Conservation (phyloP, 768 basidiomycete species). For the Pleurotus tuber-regium region DNA sequence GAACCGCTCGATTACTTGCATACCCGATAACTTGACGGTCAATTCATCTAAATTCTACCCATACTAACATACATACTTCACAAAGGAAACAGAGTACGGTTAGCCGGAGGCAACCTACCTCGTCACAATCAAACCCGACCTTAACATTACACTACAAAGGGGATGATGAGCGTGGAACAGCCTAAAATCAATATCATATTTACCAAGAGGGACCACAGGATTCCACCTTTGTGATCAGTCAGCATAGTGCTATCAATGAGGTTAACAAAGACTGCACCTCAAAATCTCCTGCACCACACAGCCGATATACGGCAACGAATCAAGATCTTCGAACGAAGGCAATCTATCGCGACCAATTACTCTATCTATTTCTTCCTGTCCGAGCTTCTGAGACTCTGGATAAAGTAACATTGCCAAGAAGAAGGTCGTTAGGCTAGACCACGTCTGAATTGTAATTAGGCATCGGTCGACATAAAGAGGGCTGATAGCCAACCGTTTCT, state of each 20-base stretch:
- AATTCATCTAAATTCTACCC: not conserved
- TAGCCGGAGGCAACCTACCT: not conserved
- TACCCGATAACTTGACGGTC: too few species aligned
- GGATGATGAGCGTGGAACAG: too few species aligned
- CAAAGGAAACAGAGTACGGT: not conserved
- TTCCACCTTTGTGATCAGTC: constrained; percentile 15
- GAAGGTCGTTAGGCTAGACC: constrained; percentile 15
- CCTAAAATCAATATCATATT: too few species aligned
- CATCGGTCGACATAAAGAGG: not conserved
- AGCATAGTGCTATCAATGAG: not conserved
- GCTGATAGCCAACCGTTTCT: constrained; percentile 27
- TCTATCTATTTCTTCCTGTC: constrained; percentile 28
- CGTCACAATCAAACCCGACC: not conserved
- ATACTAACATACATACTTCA: not conserved
- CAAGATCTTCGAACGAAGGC: constrained; percentile 23
- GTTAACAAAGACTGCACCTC: constrained; percentile 19
- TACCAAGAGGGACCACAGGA: constrained; percentile 19
- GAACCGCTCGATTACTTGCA: too few species aligned
- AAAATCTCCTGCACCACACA: constrained; percentile 21
- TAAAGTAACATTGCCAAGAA: constrained; percentile 26
- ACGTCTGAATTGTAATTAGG: constrained; percentile 7
- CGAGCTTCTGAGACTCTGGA: constrained; percentile 23
- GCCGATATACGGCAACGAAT: constrained; percentile 24
- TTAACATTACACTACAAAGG: too few species aligned
- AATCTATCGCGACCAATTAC: constrained; percentile 22